phyloP scores from a whole-genome alignment of 805 yeast species.

The Metschnikowia cubensis region DNA sequence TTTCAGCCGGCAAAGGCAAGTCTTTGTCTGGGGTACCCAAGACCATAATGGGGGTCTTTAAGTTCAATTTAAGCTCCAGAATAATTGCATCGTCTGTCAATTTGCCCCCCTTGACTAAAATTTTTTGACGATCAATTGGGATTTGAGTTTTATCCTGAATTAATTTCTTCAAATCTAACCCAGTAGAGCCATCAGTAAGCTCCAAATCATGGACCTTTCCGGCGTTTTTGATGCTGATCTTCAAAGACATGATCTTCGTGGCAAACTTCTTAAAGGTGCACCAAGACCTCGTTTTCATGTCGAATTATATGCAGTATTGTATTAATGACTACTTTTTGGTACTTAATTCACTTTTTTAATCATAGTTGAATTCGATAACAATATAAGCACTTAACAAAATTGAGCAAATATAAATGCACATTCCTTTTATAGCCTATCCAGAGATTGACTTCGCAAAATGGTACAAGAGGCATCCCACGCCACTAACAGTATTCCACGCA shows the following conservation, averaged over 20 bases:
- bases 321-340: background rate
- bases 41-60: slow-evolving; percentile 73
- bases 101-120: slow-evolving; percentile 86
- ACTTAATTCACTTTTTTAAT: background rate
- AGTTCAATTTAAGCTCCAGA: slow-evolving; percentile 51
- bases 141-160: slow-evolving; percentile 73
- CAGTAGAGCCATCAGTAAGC: slow-evolving; percentile 52
- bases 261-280: background rate
- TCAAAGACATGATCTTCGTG: slow-evolving; percentile 11
- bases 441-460: slow-evolving; percentile 8
- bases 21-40: slow-evolving; percentile 83
- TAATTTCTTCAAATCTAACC: slow-evolving; percentile 60
- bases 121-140: slow-evolving; percentile 87
- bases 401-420: background rate
- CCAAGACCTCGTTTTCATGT: background rate
- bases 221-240: slow-evolving; percentile 35
- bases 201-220: slow-evolving; percentile 40
- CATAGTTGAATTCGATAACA: background rate
- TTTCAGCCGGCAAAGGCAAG: slow-evolving; percentile 49
- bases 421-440: background rate
- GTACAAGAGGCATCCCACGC: slow-evolving; percentile 27
- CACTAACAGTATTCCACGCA: slow-evolving; percentile 30
- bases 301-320: background rate
- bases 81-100: slow-evolving; percentile 65
- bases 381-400: background rate